Percentiles rank a stretch among this genome's conserved stretches.
These are phyloP conservation scores for Kockiozyma suomiensis DNA, from an alignment of 805 yeast species.

Conservation along the genomic window DNA sequence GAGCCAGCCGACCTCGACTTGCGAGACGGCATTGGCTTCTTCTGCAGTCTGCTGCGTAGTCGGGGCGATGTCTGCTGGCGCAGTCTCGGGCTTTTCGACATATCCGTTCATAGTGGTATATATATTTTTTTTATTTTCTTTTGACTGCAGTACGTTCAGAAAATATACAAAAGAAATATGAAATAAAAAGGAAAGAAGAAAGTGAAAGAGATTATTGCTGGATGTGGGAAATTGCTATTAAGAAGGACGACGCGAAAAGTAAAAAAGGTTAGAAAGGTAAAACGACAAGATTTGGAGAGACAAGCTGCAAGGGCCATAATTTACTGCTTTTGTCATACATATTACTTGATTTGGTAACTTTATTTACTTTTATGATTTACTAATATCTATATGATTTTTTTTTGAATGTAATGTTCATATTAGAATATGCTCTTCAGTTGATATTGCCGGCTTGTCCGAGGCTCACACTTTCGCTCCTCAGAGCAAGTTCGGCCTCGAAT, in stretches of 20 bases:
- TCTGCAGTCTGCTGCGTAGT: not conserved
- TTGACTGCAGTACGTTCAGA: no score
- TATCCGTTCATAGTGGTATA: constrained; percentile 12
- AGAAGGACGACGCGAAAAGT: no score
- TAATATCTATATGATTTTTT: not conserved
- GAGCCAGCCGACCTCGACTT: constrained; percentile 44
- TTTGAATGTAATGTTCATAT: not conserved
- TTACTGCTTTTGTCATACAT: no score
- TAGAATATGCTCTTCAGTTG: not conserved
- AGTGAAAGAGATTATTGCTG: no score
- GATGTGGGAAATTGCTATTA: no score
- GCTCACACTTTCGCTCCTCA: not conserved
- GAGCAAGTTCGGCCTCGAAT: not conserved
- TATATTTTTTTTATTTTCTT: not conserved
- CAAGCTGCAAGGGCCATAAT: no score
- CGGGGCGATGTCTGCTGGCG: not conserved
- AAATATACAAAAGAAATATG: not conserved
- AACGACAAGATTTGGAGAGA: no score
- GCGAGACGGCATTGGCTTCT: constrained; percentile 24
- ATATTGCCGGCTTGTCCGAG: not conserved
- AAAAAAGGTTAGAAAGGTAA: no score
- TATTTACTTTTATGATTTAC: not conserved
- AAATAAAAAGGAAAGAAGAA: not conserved
- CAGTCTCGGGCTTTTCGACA: not conserved
- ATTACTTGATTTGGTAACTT: not conserved